Evolutionary conservation across 805 yeast genomes (phyloP), one percentile per base, ranked within the genome.

Genomic region (Sugiyamaella chiloensis): DNA sequence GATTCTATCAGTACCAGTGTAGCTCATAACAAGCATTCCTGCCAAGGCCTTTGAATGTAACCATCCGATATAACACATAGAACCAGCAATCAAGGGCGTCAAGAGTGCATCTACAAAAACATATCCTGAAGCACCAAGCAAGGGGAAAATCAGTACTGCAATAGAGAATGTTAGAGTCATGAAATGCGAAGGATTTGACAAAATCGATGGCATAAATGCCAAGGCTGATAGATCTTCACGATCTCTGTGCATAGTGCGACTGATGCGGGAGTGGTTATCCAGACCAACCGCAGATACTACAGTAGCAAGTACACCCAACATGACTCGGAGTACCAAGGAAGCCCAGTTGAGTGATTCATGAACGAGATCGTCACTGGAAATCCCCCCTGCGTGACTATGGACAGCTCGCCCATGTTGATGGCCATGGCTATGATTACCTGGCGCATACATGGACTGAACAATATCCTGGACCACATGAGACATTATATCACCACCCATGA

Each of bases 401-500:
- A 47, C 23, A 24, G 40, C 42, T 29, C 41, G 32, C 32, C 51
- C 52, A 46, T 51, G 27, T n/a, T 30, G 7, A 37, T 53, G 48
- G 40, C 50, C 40, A 42, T 52, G 56, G 11, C 49, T 50, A 35
- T 48, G 54, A 9, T 70, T 71, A 8, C 77, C 71, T 2, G 44
- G 44, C 7, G 51, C 57, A 41, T 58, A 63, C 7, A 64, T 24
- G n/a, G 55, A 36, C 34, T 57, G 57, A 24, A 83, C 78, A 23
- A 80, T 57, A 53, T 87, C 96, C 64, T 91, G 97, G 14, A 87
- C 57, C n/a, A 86, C 73, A 65, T 91, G 99, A 40, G 95, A 87
- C 39, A 87, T 68, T 44, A 93, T 70, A 65, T 91, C 98, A 44
- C 88, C 78, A 0, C 98, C 97, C 51, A 91, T 95, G 77, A 90